Conservation (phyloP, 1,139 yeast genomes). For the Diutina scorzettiae region DNA sequence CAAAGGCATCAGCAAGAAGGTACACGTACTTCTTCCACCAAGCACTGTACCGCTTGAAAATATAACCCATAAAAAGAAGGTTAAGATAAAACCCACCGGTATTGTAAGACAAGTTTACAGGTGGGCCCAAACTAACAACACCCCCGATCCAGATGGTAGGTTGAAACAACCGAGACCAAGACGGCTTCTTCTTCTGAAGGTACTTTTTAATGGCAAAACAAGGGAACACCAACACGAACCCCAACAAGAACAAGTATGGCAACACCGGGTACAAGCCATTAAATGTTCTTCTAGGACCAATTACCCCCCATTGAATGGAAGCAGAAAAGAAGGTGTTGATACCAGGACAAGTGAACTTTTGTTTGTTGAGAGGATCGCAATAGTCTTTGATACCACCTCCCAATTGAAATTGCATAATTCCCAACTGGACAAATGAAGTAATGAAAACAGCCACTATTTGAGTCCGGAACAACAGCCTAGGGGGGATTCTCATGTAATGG, state of each 20-base stretch:
- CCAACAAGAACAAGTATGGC: constrained; percentile 42
- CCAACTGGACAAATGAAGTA: constrained; percentile 38
- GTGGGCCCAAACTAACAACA: background rate
- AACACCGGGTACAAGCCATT: constrained; percentile 35
- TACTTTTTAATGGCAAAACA: constrained; percentile 17
- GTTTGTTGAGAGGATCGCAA: constrained; percentile 30
- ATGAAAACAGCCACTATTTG: constrained; percentile 37
- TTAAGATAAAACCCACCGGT: constrained; percentile 7
- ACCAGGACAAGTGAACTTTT: constrained; percentile 37
- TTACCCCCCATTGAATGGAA: constrained; percentile 50
- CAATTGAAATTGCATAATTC: constrained; percentile 37
- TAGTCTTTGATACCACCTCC: constrained; percentile 26
- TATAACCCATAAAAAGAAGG: background rate
- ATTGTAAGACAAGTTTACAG: constrained; percentile 7
- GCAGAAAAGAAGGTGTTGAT: constrained; percentile 36
- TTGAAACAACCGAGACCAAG: background rate
- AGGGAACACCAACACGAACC: constrained; percentile 26
- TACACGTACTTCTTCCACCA: background rate
- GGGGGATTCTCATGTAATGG: constrained; percentile 50
- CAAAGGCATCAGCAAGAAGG: background rate
- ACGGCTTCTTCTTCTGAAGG: background rate
- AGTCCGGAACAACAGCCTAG: constrained; percentile 47
- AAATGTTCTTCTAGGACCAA: constrained; percentile 52
- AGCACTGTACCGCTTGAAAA: background rate
- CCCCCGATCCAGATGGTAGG: constrained; percentile 2